phyloP scores from a whole-genome alignment of 257 asterid genomes.

The Coffea canephora region DNA sequence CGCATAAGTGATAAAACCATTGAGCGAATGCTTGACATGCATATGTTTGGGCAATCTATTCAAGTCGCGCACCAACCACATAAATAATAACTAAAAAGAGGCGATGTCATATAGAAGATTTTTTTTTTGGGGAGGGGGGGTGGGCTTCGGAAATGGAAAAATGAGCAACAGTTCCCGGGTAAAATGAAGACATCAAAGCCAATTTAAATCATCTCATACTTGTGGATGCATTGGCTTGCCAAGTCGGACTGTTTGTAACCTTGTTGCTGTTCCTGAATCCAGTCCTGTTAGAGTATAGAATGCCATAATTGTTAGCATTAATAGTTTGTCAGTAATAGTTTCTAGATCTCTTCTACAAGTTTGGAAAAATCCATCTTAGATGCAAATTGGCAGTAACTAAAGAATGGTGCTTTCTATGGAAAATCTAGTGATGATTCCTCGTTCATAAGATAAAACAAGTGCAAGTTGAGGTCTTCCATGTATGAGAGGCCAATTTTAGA shows the following conservation, averaged over 20 bases:
- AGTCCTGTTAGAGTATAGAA: background rate
- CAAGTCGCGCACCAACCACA: background rate
- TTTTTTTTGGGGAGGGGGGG: too few relatives aligned
- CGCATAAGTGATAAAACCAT: background rate
- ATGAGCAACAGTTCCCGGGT: background rate
- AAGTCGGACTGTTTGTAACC: constrained; percentile 18
- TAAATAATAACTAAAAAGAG: background rate
- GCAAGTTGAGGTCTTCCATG: too few relatives aligned
- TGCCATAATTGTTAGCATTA: background rate
- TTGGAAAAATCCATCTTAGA: too few relatives aligned
- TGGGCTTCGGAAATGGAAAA: background rate
- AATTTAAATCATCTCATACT: constrained; percentile 29
- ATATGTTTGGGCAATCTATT: background rate
- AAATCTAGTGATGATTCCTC: too few relatives aligned
- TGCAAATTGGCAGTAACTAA: too few relatives aligned
- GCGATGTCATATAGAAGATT: background rate
- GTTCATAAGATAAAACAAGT: too few relatives aligned
- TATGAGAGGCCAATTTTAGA: too few relatives aligned
- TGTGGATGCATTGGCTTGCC: constrained; percentile 72
- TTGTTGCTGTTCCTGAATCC: background rate
- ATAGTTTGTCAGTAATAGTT: too few relatives aligned
- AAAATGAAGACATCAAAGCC: background rate
- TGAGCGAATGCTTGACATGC: background rate
- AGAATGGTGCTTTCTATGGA: too few relatives aligned
- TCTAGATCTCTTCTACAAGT: too few relatives aligned